Base-by-base conservation (phyloP, 495 filamentous ascomycete genomes). In the Penicillium nucicola region DNA sequence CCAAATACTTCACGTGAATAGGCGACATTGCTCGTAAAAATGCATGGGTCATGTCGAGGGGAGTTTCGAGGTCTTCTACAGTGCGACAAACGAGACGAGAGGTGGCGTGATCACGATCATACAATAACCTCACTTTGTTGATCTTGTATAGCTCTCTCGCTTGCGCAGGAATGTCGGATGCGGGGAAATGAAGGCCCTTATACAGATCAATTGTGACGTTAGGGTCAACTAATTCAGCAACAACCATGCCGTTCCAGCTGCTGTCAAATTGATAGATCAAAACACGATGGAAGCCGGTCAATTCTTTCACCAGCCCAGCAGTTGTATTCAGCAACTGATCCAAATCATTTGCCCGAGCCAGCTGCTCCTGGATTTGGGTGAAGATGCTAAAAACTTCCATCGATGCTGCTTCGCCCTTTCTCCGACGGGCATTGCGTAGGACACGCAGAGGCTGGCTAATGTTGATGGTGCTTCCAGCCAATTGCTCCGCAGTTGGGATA, bases 351-450 rank as follows among this genome's bases (percentile, higher is more conserved):
- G 70, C 52, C 25, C 67, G 56, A 12, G 55, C 58, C 17, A 75
- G 45, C 41, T 74, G 42, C 88, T 88, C 69, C 89, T 93, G 51
- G 79, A 87, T 62, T 31, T 73, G 70, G 3, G 61, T 59, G 3
- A 96, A 87, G 50, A 96, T 88, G 64, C 91, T 92, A 62, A 95
- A 95, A 6, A 95, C 89, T 60, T 95, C 89, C 89, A 97, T 95
- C 0, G 88, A 85, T 31, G 90, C 89, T 15, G 90, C 87, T 57
- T 96, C 91, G 12, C 91, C 91, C 57, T 79, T 85, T 38, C 84
- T 67, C 50, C 88, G 85, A 6, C 90, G 79, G 0, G 89, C 86
- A 65, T 81, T 88, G n/a, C 89, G 80, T 14, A 95, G 70, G 4
- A 92, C 79, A 10, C 92, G 77, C 25, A 97, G 73, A 5, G 92